These are phyloP conservation scores for Darksidea phi DNA, from an alignment of 495 filamentous ascomycete species.

Conservation along the genomic window DNA sequence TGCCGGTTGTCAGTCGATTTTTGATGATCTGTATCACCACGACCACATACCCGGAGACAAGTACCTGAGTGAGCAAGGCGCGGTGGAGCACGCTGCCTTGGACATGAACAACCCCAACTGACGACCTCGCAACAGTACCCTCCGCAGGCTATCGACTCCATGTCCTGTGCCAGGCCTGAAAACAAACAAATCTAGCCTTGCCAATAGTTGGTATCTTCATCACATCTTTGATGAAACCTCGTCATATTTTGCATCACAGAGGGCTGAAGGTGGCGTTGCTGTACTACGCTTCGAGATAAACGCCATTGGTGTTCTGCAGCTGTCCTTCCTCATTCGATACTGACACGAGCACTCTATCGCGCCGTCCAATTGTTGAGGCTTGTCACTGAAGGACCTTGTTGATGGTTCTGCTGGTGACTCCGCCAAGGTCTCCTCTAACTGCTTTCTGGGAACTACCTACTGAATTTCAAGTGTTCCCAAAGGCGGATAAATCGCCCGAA, in stretches of 20 bases:
- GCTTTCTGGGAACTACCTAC: too few species aligned
- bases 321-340: too few species aligned
- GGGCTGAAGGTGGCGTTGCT: background rate
- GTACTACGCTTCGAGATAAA: background rate
- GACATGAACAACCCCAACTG: background rate
- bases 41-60: background rate
- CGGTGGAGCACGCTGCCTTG: background rate
- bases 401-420: too few species aligned
- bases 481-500: too few species aligned
- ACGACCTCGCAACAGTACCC: slow-evolving; percentile 3
- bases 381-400: too few species aligned
- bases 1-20: background rate
- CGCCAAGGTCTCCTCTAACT: too few species aligned
- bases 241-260: background rate
- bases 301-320: too few species aligned
- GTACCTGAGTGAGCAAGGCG: background rate
- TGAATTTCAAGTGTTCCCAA: too few species aligned
- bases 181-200: background rate
- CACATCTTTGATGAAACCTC: background rate
- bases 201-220: slow-evolving; percentile 3
- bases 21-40: background rate
- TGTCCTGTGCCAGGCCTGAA: background rate
- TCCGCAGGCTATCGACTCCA: background rate
- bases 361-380: too few species aligned
- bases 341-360: too few species aligned